Conservation (phyloP, 768 basidiomycete species). For the Dioszegia crocea region DNA sequence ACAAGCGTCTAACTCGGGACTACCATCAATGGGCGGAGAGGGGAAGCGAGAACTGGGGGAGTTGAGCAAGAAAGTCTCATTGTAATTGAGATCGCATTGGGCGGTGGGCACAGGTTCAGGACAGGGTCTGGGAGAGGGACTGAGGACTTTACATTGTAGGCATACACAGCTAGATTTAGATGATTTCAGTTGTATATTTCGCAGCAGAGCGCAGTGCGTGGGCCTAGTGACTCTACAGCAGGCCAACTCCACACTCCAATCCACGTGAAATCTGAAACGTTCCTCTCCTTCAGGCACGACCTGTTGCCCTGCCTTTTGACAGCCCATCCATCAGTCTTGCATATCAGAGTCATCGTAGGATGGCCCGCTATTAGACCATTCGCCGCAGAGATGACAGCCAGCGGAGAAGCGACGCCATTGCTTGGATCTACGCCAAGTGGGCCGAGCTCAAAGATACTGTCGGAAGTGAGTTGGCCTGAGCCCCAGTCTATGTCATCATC, state of each 20-base stretch:
- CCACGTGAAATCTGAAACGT: too few species aligned
- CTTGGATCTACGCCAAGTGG: conserved; percentile 24
- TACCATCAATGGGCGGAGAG: conserved; percentile 15
- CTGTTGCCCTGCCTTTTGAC: too few species aligned
- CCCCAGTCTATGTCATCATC: neutral
- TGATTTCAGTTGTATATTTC: too few species aligned
- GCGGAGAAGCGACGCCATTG: conserved; percentile 37
- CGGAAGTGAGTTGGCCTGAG: conserved; percentile 32
- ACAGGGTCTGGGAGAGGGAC: neutral
- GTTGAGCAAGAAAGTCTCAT: conserved; percentile 19
- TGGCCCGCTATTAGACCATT: too few species aligned
- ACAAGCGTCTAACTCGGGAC: neutral
- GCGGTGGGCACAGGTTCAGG: neutral
- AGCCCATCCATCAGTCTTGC: too few species aligned
- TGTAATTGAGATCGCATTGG: neutral
- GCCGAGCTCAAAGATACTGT: conserved; percentile 29
- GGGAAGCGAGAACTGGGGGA: conserved; percentile 27
- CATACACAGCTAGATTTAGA: too few species aligned
- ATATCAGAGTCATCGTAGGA: too few species aligned
- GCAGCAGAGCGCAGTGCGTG: too few species aligned
- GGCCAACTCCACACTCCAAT: too few species aligned
- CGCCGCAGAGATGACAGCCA: conserved; percentile 21
- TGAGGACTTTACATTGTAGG: too few species aligned
- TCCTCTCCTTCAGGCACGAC: too few species aligned
- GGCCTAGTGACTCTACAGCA: too few species aligned